A percentile compares a stretch with the other conserved stretches of the same genome.
These are phyloP conservation scores for Paecilomyces sp. DNA, from an alignment of 2,329 filamentous ascomycete genomes.

Conservation along the genomic window DNA sequence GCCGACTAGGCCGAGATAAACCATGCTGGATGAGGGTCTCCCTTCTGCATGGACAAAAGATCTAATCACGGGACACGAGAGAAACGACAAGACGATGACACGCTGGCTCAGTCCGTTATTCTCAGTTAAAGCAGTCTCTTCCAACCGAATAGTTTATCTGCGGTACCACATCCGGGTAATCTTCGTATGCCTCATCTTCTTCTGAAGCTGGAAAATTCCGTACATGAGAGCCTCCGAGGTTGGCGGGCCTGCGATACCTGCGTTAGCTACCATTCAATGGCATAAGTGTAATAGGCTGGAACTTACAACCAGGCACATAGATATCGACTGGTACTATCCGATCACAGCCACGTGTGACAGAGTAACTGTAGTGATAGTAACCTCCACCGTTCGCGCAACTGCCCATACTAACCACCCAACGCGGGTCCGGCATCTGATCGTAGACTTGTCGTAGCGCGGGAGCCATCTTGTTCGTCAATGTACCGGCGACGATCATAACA, in stretches of 20 bases:
- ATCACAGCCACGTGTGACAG: constrained; percentile 69
- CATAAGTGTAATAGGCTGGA: constrained; percentile 18
- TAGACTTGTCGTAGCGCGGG: constrained; percentile 82
- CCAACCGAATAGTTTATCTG: constrained; percentile 27
- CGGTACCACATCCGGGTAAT: constrained; percentile 54
- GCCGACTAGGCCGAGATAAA: neutral
- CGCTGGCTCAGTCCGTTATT: neutral
- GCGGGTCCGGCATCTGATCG: constrained; percentile 90
- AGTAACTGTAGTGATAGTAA: constrained; percentile 85
- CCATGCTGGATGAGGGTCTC: neutral
- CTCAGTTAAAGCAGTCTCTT: neutral
- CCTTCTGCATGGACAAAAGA: neutral
- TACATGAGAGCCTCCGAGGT: constrained; percentile 52
- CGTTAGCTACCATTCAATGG: constrained; percentile 7
- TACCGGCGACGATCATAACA: constrained; percentile 87
- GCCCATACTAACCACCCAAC: constrained; percentile 83
- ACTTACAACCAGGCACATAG: constrained; percentile 73
- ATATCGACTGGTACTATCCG: constrained; percentile 77
- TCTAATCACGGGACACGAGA: neutral
- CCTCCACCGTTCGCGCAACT: constrained; percentile 80
- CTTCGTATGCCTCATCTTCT: constrained; percentile 61
- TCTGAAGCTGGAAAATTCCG: constrained; percentile 71
- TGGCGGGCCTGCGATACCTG: constrained; percentile 34
- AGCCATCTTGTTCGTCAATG: constrained; percentile 90
- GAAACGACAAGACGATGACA: neutral